Conservation (phyloP, 2,329 filamentous ascomycete species). For the Monosporascus sp. region DNA sequence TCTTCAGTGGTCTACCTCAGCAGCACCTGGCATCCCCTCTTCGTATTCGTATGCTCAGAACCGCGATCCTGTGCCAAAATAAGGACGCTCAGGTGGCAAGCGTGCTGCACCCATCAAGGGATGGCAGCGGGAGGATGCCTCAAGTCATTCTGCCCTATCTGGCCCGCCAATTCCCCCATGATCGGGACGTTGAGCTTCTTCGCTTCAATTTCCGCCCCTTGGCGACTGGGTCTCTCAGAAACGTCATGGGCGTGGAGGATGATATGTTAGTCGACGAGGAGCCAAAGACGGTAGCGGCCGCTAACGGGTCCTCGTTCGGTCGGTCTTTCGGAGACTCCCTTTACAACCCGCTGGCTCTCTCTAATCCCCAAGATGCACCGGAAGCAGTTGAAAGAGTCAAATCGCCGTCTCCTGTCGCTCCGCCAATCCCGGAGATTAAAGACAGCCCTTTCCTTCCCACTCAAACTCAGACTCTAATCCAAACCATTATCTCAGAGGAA, state of each 20-base stretch:
- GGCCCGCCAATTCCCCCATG: constrained; percentile 56
- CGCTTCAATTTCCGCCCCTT: constrained; percentile 50
- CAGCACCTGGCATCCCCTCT: constrained; percentile 64
- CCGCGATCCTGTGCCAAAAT: constrained; percentile 65
- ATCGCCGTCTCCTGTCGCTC: constrained; percentile 4
- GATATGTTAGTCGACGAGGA: constrained; percentile 29
- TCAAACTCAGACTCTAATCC: constrained; percentile 16
- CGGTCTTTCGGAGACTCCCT: constrained; percentile 12
- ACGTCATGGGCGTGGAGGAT: constrained; percentile 32
- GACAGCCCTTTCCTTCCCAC: constrained; percentile 20
- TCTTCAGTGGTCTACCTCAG: constrained; percentile 61
- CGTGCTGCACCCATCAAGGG: constrained; percentile 69
- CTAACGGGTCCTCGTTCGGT: constrained; percentile 19
- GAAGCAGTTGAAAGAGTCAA: constrained; percentile 6
- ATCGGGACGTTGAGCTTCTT: constrained; percentile 67
- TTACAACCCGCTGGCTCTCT: background rate
- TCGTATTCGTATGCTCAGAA: constrained; percentile 73
- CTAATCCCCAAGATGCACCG: constrained; percentile 3
- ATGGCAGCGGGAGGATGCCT: constrained; percentile 57
- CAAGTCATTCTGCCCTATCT: constrained; percentile 79
- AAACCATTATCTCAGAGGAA: constrained; percentile 15
- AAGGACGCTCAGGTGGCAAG: constrained; percentile 74
- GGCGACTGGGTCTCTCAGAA: constrained; percentile 18
- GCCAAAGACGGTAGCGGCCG: constrained; percentile 13
- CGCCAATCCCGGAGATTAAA: constrained; percentile 6